phyloP scores from a whole-genome alignment of 2,329 filamentous ascomycete species.

The Phoma herbarum region DNA sequence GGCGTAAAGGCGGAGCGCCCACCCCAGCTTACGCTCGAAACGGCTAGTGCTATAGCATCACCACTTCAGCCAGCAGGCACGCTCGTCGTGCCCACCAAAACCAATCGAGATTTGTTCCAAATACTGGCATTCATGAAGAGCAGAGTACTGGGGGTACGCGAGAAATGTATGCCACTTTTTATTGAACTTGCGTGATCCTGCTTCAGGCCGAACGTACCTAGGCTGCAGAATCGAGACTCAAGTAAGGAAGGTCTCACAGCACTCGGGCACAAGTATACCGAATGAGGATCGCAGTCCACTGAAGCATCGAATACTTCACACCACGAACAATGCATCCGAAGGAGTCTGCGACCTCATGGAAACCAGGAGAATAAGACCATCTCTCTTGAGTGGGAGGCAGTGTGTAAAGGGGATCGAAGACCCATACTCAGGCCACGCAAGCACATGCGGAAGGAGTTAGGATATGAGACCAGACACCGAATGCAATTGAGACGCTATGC shows the following conservation, averaged over 20 bases:
- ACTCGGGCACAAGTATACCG: background rate
- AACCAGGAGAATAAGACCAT: background rate
- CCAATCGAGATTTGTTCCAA: background rate
- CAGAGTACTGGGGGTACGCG: no score
- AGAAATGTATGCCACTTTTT: no score
- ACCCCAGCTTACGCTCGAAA: background rate
- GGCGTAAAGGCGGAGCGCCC: slow-evolving; percentile 3
- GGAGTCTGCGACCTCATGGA: no score
- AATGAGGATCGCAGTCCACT: background rate
- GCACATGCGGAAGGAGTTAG: no score
- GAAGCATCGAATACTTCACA: background rate
- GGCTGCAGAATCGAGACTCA: no score
- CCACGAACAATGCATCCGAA: background rate
- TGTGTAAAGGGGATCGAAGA: no score
- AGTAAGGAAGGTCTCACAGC: no score
- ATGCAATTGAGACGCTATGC: background rate
- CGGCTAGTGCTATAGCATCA: background rate
- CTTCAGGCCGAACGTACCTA: no score
- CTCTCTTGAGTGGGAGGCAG: no score
- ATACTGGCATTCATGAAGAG: background rate
- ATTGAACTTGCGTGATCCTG: no score
- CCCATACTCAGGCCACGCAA: no score
- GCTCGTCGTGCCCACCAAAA: background rate
- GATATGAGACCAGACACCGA: no score
- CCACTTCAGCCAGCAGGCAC: background rate